Conservation (phyloP, 2,329 filamentous ascomycete genomes). For the Lasiodiplodia gonubiensis region DNA sequence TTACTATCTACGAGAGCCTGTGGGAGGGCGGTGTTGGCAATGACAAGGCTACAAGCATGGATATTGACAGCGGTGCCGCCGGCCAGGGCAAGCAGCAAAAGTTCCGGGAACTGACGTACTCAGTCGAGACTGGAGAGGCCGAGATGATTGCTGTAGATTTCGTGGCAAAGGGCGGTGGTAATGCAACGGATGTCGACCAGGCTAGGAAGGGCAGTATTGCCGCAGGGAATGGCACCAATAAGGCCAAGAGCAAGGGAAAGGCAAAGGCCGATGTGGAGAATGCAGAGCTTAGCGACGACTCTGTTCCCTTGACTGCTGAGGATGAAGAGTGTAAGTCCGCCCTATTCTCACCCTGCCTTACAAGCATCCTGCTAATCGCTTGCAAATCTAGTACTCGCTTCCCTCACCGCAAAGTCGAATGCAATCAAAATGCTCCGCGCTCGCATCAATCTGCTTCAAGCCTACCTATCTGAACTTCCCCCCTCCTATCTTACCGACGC, state of each 20-base stretch:
- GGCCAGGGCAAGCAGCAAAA: slow-evolving; percentile 57
- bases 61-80: slow-evolving; percentile 65
- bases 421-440: slow-evolving; percentile 89
- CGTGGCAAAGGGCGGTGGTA: slow-evolving; percentile 82
- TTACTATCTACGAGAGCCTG: slow-evolving; percentile 89
- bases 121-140: slow-evolving; percentile 90
- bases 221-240: slow-evolving; percentile 55
- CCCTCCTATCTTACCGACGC: slow-evolving; percentile 65
- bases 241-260: slow-evolving; percentile 59
- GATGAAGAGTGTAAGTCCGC: slow-evolving; percentile 65
- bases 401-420: slow-evolving; percentile 85
- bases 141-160: slow-evolving; percentile 99
- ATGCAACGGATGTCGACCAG: slow-evolving; percentile 67
- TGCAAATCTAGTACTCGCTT: slow-evolving; percentile 59
- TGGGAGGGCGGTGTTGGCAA: slow-evolving; percentile 43
- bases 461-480: slow-evolving; percentile 77
- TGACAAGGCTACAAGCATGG: slow-evolving; percentile 46
- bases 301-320: slow-evolving; percentile 58
- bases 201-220: slow-evolving; percentile 27
- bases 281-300: slow-evolving; percentile 38
- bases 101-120: slow-evolving; percentile 84
- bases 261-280: slow-evolving; percentile 42
- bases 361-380: not conserved
- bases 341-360: not conserved
- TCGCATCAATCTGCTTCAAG: slow-evolving; percentile 59